phyloP scores from a whole-genome alignment of 106 monocot species.

The Ottelia alismoides region DNA sequence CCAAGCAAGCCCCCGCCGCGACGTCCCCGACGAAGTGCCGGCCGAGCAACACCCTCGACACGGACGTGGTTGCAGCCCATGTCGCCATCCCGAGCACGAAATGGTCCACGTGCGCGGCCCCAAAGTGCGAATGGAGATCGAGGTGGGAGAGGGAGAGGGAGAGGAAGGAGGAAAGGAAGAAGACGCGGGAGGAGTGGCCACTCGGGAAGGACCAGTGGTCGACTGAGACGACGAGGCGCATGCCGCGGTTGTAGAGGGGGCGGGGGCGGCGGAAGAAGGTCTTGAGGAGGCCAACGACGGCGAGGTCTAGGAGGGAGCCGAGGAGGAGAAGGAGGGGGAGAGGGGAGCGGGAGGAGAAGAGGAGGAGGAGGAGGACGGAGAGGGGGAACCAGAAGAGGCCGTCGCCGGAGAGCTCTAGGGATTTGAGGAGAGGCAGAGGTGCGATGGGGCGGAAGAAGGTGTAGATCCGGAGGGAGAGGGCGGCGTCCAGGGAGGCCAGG shows the following conservation, averaged over 20 bases:
- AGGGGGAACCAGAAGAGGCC: conserved; percentile 86
- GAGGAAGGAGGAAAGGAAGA: conserved; percentile 66
- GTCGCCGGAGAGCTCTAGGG: conserved; percentile 85
- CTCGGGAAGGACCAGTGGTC: conserved; percentile 98
- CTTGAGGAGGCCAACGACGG: conserved; percentile 71
- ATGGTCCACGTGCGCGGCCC: too few species aligned
- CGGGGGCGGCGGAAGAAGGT: conserved; percentile 72
- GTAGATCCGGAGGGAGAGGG: conserved; percentile 55
- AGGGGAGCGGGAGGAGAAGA: conserved; percentile 4
- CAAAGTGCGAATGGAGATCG: too few species aligned
- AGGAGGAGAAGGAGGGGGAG: conserved; percentile 33
- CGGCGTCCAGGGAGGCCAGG: conserved; percentile 32
- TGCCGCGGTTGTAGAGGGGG: conserved; percentile 78
- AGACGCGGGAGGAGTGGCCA: conserved; percentile 90
- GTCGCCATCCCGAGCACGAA: too few species aligned
- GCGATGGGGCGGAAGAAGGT: conserved; percentile 21
- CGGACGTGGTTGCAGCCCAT: too few species aligned
- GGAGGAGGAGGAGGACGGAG: conserved; percentile 45
- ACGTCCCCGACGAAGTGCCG: too few species aligned
- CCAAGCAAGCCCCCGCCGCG: too few species aligned
- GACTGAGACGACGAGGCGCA: conserved; percentile 46
- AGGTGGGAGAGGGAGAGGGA: too few species aligned
- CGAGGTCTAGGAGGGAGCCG: conserved; percentile 63
- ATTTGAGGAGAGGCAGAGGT: conserved; percentile 59
- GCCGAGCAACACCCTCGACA: too few species aligned